Evolutionary conservation across 2,329 filamentous ascomycete genomes (phyloP), one percentile per base, ranked within the genome.

Genomic region (Apiospora marii): DNA sequence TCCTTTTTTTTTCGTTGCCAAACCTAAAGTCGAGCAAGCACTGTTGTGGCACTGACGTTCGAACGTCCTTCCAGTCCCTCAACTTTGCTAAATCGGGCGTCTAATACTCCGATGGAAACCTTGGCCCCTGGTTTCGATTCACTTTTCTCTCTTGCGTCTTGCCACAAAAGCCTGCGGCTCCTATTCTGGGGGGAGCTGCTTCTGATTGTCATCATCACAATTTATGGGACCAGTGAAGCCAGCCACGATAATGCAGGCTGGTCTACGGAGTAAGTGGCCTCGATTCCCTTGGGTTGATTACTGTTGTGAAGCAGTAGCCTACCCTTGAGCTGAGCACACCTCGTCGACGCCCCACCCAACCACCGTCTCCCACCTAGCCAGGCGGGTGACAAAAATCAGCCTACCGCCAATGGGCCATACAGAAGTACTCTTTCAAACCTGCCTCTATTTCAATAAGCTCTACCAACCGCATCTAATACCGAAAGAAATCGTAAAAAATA

Each of bases 131-230:
- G 37, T 64, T 41, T n/a, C 22, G 19, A 37, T 41, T n/a, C 58
- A 30, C 19, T 41, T 41, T 22, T n/a, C 48, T 12, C 37, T 41
- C 37, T 41, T 41, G 37, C 10, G 37, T 22, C 58, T 64, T 13
- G 58, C 37, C 58, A 34, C 58, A 37, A 64, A 64, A 64, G 58
- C 51, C 30, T 64, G 30, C 30, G 58, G 58, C 58, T 64, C 58
- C 58, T 64, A 41, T 61, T 37, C 46, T 64, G 58, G 30, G 37
- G 16, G 53, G 53, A 58, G 19, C 34, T 64, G 16, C 58, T 64
- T 64, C 58, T 64, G 58, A 64, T 64, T 30, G 58, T 64, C 58
- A 64, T 64, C 30, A n/a, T 64, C 58, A 30, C 30, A 64, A 41
- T 64, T 34, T 41, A 41, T 19, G 34, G 58, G 58, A 64, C 58